phyloP scores from a whole-genome alignment of 805 yeast genomes.

The Pichia eremophila region DNA sequence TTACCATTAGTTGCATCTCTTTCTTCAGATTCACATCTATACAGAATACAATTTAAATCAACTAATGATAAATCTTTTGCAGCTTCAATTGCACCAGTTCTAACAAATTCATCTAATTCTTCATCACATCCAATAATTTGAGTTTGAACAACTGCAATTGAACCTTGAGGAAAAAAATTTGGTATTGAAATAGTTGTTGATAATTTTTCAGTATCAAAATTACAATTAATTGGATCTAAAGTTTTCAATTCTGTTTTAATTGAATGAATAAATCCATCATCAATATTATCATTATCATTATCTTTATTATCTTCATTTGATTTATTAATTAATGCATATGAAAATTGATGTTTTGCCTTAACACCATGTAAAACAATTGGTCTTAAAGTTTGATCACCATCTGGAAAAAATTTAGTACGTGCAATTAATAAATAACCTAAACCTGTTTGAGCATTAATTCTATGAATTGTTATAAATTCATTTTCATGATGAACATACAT shows the following conservation, averaged over 20 bases:
- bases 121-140: conserved; percentile 56
- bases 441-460: conserved; percentile 77
- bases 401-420: conserved; percentile 60
- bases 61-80: conserved; percentile 49
- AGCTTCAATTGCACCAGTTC: conserved; percentile 70
- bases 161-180: conserved; percentile 73
- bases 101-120: conserved; percentile 54
- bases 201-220: conserved; percentile 30
- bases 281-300: neutral
- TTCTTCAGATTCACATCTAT: conserved; percentile 80
- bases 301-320: conserved; percentile 11
- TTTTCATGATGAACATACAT: conserved; percentile 93
- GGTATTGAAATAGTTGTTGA: conserved; percentile 52
- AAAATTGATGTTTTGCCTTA: conserved; percentile 44
- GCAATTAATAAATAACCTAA: conserved; percentile 85
- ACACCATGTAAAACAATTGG: conserved; percentile 57
- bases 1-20: conserved; percentile 65
- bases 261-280: conserved; percentile 35
- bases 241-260: conserved; percentile 56
- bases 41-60: conserved; percentile 69
- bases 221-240: conserved; percentile 41
- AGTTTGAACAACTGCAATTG: conserved; percentile 77
- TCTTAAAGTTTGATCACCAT: conserved; percentile 41
- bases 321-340: conserved; percentile 41
- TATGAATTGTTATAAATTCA: conserved; percentile 82